Percentiles rank a stretch among this genome's conserved stretches.
Conservation (phyloP, 2,329 filamentous ascomycete species). For the Aspergillus felis region DNA sequence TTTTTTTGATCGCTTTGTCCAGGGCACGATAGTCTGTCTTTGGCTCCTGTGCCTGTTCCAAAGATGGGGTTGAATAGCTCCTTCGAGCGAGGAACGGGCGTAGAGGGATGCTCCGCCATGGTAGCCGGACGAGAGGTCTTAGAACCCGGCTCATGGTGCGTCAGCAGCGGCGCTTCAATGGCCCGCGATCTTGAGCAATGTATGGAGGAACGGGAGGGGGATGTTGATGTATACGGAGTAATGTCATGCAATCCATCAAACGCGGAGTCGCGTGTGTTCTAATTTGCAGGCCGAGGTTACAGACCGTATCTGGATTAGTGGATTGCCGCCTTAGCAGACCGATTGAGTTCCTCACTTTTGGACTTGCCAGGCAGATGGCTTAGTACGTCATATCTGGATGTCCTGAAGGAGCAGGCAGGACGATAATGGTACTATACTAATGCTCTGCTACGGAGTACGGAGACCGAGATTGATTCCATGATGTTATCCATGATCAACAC, state of each 20-base stretch:
- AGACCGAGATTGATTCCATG: too few relatives aligned
- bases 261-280: background rate
- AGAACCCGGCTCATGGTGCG: background rate
- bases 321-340: background rate
- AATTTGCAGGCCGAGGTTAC: background rate
- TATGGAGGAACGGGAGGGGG: background rate
- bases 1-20: background rate
- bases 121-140: background rate
- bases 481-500: too few relatives aligned
- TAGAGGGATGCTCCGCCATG: background rate
- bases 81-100: background rate
- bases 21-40: background rate
- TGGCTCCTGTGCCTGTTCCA: background rate
- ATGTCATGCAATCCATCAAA: background rate
- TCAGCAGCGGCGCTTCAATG: background rate
- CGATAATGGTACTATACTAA: too few relatives aligned
- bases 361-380: too few relatives aligned
- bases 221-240: background rate
- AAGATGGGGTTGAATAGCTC: background rate
- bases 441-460: too few relatives aligned
- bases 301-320: background rate
- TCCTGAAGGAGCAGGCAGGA: too few relatives aligned
- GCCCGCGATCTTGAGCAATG: background rate
- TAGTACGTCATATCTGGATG: too few relatives aligned
- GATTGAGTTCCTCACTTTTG: too few relatives aligned